phyloP scores from a whole-genome alignment of 768 basidiomycete species.

The Lentinula detonsa region DNA sequence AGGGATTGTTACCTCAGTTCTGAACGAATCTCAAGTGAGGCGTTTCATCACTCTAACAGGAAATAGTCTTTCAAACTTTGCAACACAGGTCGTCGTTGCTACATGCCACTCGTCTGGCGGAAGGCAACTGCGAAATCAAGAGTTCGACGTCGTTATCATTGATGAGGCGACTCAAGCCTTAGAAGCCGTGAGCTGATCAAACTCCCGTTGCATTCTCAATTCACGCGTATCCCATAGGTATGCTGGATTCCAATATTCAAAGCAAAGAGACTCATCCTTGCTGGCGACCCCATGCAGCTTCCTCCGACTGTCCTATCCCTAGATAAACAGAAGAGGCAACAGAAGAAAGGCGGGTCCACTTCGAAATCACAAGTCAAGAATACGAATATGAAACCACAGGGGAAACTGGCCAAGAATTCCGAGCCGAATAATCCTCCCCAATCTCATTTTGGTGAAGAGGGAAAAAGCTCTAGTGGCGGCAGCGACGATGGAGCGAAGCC shows the following conservation, averaged over 20 bases:
- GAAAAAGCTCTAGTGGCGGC: neutral
- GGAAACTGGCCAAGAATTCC: neutral
- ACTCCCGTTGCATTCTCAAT: neutral
- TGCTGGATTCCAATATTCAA: slow-evolving; percentile 98
- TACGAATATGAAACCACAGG: neutral
- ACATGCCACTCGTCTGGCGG: slow-evolving; percentile 95
- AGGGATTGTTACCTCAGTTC: slow-evolving; percentile 74
- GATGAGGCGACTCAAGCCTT: slow-evolving; percentile 98
- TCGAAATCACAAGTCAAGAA: slow-evolving; percentile 6
- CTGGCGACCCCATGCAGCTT: slow-evolving; percentile 94
- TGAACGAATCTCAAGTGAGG: slow-evolving; percentile 68
- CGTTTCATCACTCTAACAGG: neutral
- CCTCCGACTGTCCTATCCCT: slow-evolving; percentile 87
- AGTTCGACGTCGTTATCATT: slow-evolving; percentile 92
- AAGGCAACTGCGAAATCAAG: slow-evolving; percentile 64
- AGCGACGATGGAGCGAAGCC: neutral
- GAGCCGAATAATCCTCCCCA: neutral
- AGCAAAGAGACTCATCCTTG: slow-evolving; percentile 82
- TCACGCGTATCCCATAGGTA: slow-evolving; percentile 34
- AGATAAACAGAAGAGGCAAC: slow-evolving; percentile 28
- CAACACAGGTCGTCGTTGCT: slow-evolving; percentile 63
- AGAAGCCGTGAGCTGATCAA: slow-evolving; percentile 63
- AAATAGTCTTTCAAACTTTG: slow-evolving; percentile 17
- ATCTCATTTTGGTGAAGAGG: neutral
- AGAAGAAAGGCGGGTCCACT: slow-evolving; percentile 7